Percentiles rank a stretch among this genome's conserved stretches.
Evolutionary conservation across 495 filamentous ascomycete species (phyloP).

Genomic region (Usnea hakonensis): DNA sequence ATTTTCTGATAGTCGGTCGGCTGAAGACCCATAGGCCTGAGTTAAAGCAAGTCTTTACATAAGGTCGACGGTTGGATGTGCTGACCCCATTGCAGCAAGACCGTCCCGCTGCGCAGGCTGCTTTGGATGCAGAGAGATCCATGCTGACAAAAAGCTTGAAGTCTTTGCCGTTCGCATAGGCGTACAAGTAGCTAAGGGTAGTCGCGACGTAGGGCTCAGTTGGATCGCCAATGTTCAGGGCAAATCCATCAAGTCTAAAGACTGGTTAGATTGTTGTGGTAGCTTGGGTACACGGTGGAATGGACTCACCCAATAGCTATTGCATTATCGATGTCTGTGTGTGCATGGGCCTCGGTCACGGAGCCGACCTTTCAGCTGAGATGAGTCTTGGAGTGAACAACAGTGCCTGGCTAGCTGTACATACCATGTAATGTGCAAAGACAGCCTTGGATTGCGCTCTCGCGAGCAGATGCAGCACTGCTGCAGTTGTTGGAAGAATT

Average conservation of each 20-base stretch:
- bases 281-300: neutral
- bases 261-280: neutral
- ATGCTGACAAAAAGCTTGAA: constrained; percentile 32
- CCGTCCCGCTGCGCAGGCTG: neutral
- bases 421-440: constrained; percentile 33
- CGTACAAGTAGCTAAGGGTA: constrained; percentile 23
- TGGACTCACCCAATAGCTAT: constrained; percentile 17
- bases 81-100: constrained; percentile 14
- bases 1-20: constrained; percentile 7
- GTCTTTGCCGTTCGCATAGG: constrained; percentile 14
- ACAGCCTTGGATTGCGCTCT: constrained; percentile 17
- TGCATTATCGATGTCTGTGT: constrained; percentile 27
- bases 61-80: neutral
- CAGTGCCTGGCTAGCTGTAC: neutral
- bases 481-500: neutral
- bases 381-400: neutral
- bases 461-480: neutral
- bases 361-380: constrained; percentile 20
- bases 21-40: neutral
- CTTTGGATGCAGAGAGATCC: constrained; percentile 15
- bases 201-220: constrained; percentile 19
- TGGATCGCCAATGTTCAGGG: constrained; percentile 25
- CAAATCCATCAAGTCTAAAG: constrained; percentile 27
- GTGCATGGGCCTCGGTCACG: constrained; percentile 22
- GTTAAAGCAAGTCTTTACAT: neutral